Evolutionary conservation across 1,284 basidiomycete genomes (phyloP), one percentile per base, ranked within the genome.

Genomic region (Pseudozyma thailandica): DNA sequence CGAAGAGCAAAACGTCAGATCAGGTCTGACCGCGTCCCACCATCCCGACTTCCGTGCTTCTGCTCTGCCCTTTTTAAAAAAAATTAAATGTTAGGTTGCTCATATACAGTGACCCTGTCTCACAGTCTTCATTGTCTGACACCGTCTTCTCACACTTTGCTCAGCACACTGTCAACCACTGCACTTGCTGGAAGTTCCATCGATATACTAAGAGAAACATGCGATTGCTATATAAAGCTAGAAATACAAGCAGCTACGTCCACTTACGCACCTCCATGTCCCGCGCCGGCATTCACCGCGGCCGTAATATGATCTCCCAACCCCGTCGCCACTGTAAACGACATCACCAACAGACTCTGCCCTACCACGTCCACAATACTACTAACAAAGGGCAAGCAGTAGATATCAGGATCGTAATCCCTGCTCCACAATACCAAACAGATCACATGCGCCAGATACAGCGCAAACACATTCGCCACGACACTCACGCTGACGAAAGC

Each of bases 291-390:
- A 28, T 62, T 65, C 31, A 69, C 65, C 10, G 58, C 62, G 4
- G 65, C 62, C 13, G 63, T 70, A n/a, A 78, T 53, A 18, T 58
- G 68, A 35, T 79, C 78, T 1, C 84, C 84, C 49, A 82, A 51
- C 8, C 55, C 55, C 5, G 81, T 83, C 16, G 85, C 85, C 12
- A 85, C 54, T 45, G 84, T 82, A 70, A 84, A 87, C n/a, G 84
- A 84, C 37, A 83, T 45, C 4, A 84, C 82, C 31, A 98, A 88
- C 18, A 96, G 84, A 9, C 91, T 83, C 83, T 97, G 94, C 8
- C 93, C 93, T n/a, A 92, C 84, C 45, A 97, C 89, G 82, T 98
- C 95, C 84, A 97, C 90, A 33, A 93, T 82, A 0, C 93, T 91
- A 1, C 92, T 93, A 71, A 96, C 92, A 35, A 95, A 88, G 2